These are phyloP conservation scores for Botryotinia narcissicola DNA, from an alignment of 2,329 filamentous ascomycete genomes.

Conservation along the genomic window DNA sequence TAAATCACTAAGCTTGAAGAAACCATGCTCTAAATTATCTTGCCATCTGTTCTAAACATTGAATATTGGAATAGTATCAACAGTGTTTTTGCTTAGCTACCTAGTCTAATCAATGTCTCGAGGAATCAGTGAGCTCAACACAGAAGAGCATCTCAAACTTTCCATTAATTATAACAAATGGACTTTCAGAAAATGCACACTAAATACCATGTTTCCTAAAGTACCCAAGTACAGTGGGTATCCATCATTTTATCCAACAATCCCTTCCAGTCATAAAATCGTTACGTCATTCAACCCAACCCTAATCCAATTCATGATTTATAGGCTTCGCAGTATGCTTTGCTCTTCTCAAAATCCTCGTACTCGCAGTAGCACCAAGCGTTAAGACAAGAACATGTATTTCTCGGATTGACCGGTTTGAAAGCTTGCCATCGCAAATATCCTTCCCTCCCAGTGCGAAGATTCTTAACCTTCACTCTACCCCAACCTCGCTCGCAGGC, in stretches of 20 bases:
- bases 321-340: neutral
- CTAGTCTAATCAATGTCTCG: neutral
- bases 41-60: neutral
- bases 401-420: neutral
- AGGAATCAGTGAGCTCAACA: neutral
- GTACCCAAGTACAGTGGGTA: neutral
- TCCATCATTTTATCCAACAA: neutral
- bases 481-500: neutral
- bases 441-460: constrained; percentile 14
- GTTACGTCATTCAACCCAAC: neutral
- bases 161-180: too few relatives aligned
- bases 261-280: neutral
- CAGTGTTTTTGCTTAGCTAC: too few relatives aligned
- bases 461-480: constrained; percentile 4
- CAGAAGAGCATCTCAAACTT: neutral
- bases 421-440: constrained; percentile 10
- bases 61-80: too few relatives aligned
- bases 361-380: constrained; percentile 8
- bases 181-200: neutral
- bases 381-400: neutral
- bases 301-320: neutral
- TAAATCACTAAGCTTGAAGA: neutral
- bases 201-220: neutral
- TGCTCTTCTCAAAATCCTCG: constrained; percentile 13
- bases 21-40: neutral